These are phyloP conservation scores for Rubus idaeus DNA, from an alignment of 306 rosid species.

Conservation along the genomic window DNA sequence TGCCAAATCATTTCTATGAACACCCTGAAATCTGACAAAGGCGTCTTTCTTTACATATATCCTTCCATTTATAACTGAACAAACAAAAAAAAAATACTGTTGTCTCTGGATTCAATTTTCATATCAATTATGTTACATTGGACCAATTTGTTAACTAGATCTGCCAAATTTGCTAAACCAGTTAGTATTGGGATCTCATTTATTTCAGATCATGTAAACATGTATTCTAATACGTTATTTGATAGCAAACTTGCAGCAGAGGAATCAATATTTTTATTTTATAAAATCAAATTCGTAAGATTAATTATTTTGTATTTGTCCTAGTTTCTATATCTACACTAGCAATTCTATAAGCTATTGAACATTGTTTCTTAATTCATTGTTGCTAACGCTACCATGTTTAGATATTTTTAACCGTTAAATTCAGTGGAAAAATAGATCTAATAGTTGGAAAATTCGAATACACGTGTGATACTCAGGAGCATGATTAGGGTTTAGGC, in stretches of 20 bases:
- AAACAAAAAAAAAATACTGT: background rate
- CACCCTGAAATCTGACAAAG: background rate
- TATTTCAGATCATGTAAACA: background rate
- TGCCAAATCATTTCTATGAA: background rate
- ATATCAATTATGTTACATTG: no score
- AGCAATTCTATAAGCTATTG: no score
- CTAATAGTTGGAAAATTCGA: no score
- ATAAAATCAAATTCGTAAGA: background rate
- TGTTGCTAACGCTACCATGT: no score
- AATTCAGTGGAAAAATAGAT: no score
- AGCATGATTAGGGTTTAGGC: no score
- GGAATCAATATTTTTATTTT: background rate
- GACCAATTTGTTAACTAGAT: no score
- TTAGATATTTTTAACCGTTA: no score
- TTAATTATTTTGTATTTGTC: no score
- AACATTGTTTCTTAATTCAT: no score
- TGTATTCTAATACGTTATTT: background rate
- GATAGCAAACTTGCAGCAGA: background rate
- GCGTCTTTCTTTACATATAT: background rate
- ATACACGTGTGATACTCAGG: no score
- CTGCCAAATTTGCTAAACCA: background rate
- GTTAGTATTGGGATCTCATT: background rate
- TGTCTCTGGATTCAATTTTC: background rate
- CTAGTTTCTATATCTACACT: no score
- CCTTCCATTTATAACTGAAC: background rate